Evolutionary conservation across 768 basidiomycete genomes (phyloP), one percentile per base, ranked within the genome.

Genomic region (Leccinum fibrillosum): DNA sequence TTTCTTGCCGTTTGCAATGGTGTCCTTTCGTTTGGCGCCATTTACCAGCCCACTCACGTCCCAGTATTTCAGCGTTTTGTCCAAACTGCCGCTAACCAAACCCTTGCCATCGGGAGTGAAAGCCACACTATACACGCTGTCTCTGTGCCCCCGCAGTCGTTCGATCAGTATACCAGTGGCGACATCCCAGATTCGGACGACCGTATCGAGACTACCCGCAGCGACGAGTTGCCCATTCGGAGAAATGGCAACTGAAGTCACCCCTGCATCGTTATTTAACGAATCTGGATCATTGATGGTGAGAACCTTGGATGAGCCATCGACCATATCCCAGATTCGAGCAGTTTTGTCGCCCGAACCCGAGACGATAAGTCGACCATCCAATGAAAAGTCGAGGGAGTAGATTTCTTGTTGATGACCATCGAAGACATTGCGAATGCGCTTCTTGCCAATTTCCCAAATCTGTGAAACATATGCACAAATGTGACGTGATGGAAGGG

Each of bases 401-500:
- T 96, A 96, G 67, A 97, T 94, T 68, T 96, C 94, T 68, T 93
- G 90, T 66, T 86, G 85, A 75, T 97, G 94, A 5, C 94, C 94
- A 62, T 90, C 86, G 65, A 95, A 92, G 10, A 90, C 77, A 61
- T 83, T 86, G 56, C 86, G 83, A 68, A 95, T 91, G 35, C 83
- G 82, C 65, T 88, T 87, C 66, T 85, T 86, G 49, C 80, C 80
- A 64, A 97, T 92, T 66, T 95, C 92, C 94, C 94, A 97, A 65
- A 97, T 92, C 90, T 94, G 52, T 30, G 44, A 35, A n/a, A 61
- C 49, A 17, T 39, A 48, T 54, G 67, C 45, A 64, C 55, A 60
- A 42, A 54, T 17, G 21, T 25, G 17, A 25, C 5, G 2, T 21
- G 13, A n/a, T 3, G 7, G 58, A 52, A 61, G 26, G 52, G 19